Percentiles rank a stretch among this genome's conserved stretches.
Conservation (phyloP, 805 yeast genomes). For the Debaryomyces tyrocola region DNA sequence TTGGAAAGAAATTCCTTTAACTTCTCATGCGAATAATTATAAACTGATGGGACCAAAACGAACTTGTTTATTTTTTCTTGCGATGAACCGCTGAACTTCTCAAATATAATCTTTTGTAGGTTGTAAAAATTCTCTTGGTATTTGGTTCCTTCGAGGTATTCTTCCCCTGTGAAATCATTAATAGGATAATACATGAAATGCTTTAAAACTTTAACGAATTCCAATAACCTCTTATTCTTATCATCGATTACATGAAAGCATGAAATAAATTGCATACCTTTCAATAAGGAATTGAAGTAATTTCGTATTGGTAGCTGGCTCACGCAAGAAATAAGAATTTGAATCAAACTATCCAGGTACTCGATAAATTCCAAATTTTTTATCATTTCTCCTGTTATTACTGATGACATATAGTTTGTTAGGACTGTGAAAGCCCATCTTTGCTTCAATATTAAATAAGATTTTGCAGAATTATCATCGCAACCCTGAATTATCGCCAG, state of each 20-base stretch:
- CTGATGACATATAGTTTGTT: conserved; percentile 3
- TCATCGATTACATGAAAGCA: background rate
- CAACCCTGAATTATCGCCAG: background rate
- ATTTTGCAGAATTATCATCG: background rate
- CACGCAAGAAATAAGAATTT: conserved; percentile 1
- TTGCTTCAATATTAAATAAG: conserved; percentile 2
- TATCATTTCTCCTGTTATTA: background rate
- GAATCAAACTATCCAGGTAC: conserved; percentile 7
- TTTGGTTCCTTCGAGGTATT: background rate
- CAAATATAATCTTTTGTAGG: conserved; percentile 6
- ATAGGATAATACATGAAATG: conserved; percentile 38
- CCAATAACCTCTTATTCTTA: background rate
- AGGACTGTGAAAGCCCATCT: conserved; percentile 7
- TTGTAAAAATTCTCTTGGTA: conserved; percentile 1
- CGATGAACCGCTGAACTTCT: background rate
- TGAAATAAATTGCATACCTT: conserved; percentile 2
- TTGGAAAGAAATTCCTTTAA: conserved; percentile 3
- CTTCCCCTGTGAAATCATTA: conserved; percentile 37
- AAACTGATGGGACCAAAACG: conserved; percentile 8
- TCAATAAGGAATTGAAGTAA: conserved; percentile 3
- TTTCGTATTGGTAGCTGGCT: conserved; percentile 4
- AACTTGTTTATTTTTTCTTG: conserved; percentile 3
- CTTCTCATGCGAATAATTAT: conserved; percentile 2
- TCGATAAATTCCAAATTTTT: conserved; percentile 1
- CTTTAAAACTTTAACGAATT: conserved; percentile 9